Conservation (phyloP, 2,329 filamentous ascomycete genomes). For the Ilyonectria sp. region DNA sequence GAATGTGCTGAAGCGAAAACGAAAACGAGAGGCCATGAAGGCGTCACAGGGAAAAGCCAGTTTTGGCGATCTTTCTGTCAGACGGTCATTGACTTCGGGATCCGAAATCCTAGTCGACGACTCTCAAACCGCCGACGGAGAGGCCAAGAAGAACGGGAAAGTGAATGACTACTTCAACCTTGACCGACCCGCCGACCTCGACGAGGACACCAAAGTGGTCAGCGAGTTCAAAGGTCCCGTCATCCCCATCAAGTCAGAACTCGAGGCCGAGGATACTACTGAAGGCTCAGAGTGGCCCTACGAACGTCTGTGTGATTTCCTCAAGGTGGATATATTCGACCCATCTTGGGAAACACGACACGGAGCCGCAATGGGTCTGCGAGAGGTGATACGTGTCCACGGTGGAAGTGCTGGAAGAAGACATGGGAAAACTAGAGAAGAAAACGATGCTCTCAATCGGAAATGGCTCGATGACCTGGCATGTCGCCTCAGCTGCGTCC, state of each 20-base stretch:
- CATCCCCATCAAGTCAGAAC: constrained; percentile 86
- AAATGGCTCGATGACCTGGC: constrained; percentile 94
- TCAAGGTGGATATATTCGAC: constrained; percentile 95
- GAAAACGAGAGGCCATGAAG: constrained; percentile 90
- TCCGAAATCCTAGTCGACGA: constrained; percentile 75
- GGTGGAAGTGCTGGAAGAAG: constrained; percentile 88
- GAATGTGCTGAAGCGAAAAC: constrained; percentile 94
- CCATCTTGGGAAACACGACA: constrained; percentile 95
- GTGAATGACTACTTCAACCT: constrained; percentile 91
- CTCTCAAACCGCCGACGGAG: constrained; percentile 62
- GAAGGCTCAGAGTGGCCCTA: constrained; percentile 93
- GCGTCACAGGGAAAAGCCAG: constrained; percentile 89
- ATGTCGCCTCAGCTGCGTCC: constrained; percentile 94
- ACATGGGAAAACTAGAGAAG: constrained; percentile 76
- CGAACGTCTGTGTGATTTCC: constrained; percentile 92
- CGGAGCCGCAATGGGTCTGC: constrained; percentile 93
- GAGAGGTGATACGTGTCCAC: constrained; percentile 93
- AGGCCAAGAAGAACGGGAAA: constrained; percentile 74
- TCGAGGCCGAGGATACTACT: constrained; percentile 83
- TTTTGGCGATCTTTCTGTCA: constrained; percentile 86
- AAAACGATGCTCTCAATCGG: constrained; percentile 86
- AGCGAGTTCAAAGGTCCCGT: constrained; percentile 93
- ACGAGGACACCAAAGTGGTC: constrained; percentile 93
- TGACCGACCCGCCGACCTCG: constrained; percentile 81
- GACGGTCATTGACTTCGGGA: constrained; percentile 72